These are phyloP conservation scores for Xerophyta viscosa DNA, from an alignment of 106 monocot genomes.

Conservation along the genomic window DNA sequence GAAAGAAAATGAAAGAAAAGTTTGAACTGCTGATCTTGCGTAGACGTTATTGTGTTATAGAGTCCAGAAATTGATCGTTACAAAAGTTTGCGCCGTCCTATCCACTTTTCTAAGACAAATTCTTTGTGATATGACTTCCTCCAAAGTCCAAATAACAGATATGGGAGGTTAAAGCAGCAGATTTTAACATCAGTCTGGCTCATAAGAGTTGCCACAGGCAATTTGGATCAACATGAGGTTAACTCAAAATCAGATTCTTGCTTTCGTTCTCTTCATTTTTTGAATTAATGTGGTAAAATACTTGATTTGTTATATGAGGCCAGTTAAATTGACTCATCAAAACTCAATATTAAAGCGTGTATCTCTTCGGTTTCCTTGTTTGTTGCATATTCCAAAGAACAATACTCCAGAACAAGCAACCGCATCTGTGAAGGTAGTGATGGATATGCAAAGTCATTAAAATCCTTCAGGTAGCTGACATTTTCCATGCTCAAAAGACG, in stretches of 20 bases:
- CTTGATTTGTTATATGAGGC: too few relatives aligned
- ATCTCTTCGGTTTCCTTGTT: slow-evolving; percentile 92
- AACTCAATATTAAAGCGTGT: slow-evolving; percentile 50
- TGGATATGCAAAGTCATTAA: background rate
- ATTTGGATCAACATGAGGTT: slow-evolving; percentile 85
- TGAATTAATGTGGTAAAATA: too few relatives aligned
- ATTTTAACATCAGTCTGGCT: slow-evolving; percentile 95
- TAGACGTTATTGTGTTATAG: too few relatives aligned
- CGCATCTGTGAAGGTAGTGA: slow-evolving; percentile 85
- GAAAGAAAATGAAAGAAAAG: too few relatives aligned
- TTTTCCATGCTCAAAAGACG: slow-evolving; percentile 88
- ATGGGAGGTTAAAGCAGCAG: slow-evolving; percentile 98
- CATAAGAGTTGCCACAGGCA: slow-evolving; percentile 89
- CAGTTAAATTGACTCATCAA: too few relatives aligned
- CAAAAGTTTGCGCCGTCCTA: background rate
- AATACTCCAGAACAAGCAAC: slow-evolving; percentile 90
- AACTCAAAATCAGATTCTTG: background rate
- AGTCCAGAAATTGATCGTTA: too few relatives aligned
- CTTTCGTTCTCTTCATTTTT: too few relatives aligned
- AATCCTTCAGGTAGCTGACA: slow-evolving; percentile 64
- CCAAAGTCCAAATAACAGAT: slow-evolving; percentile 47
- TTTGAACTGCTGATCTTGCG: too few relatives aligned
- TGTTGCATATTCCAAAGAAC: slow-evolving; percentile 66
- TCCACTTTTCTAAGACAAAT: background rate
- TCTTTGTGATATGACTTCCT: background rate